Conservation (phyloP, 2,329 filamentous ascomycete genomes). For the Thielaviopsis punctulata region DNA sequence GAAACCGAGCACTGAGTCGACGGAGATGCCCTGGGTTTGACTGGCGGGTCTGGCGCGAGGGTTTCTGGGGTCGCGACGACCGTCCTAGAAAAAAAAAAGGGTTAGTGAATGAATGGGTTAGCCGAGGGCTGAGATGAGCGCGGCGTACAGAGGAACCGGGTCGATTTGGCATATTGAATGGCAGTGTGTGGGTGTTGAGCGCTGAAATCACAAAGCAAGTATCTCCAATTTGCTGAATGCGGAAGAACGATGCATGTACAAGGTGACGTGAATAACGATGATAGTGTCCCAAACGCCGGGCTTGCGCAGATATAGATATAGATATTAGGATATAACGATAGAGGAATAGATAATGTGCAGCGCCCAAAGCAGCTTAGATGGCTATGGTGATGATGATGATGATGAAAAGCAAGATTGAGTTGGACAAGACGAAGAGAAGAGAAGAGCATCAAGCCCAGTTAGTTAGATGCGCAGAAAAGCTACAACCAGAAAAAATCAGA, state of each 20-base stretch:
- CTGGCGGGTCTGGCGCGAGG: neutral
- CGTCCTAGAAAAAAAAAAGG: neutral
- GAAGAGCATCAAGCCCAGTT: no score
- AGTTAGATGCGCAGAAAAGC: neutral
- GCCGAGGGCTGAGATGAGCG: neutral
- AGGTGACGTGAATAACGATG: neutral
- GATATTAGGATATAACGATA: neutral
- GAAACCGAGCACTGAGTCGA: constrained; percentile 90
- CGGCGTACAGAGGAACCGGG: neutral
- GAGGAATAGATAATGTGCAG: neutral
- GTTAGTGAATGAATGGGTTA: neutral
- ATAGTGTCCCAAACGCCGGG: neutral
- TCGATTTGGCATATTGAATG: constrained; percentile 4
- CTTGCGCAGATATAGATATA: neutral
- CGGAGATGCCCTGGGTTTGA: constrained; percentile 42
- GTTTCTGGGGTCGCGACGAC: constrained; percentile 2
- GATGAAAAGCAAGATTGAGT: neutral
- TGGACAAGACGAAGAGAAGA: neutral
- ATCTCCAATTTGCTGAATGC: neutral
- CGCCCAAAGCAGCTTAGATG: neutral
- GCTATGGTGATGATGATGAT: neutral
- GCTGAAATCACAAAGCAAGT: neutral
- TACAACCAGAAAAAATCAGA: neutral
- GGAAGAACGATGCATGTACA: neutral
- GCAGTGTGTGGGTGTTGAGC: neutral